A percentile compares a stretch with the other conserved stretches of the same genome.
Conservation (phyloP, 148 eudicot species). For the Cornus florida region DNA sequence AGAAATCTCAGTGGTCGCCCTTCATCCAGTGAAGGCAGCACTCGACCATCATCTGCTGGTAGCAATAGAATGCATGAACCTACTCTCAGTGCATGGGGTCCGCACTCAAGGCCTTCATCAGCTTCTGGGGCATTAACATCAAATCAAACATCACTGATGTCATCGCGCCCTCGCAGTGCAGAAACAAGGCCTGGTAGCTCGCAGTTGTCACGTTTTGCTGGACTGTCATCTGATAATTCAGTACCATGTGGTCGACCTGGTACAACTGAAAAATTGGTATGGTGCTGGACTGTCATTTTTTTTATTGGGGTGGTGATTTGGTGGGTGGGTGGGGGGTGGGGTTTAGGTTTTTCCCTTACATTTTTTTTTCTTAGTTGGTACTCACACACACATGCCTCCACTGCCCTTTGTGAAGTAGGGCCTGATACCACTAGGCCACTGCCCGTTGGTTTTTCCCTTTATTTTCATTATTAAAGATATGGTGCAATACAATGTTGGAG, state of each 20-base stretch:
- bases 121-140: slow-evolving; percentile 78
- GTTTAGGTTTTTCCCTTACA: no score
- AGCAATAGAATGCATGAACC: slow-evolving; percentile 74
- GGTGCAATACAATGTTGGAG: not conserved
- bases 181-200: slow-evolving; percentile 96
- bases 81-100: slow-evolving; percentile 61
- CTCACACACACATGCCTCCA: no score
- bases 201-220: slow-evolving; percentile 91
- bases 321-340: no score
- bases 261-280: slow-evolving; percentile 68
- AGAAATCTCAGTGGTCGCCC: slow-evolving; percentile 84
- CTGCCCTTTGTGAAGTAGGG: no score
- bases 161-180: slow-evolving; percentile 87
- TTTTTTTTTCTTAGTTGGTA: no score
- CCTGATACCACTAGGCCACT: no score
- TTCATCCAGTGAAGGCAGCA: slow-evolving; percentile 75
- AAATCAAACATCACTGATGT: slow-evolving; percentile 55
- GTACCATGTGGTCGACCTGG: slow-evolving; percentile 52
- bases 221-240: slow-evolving; percentile 58
- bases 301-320: no score
- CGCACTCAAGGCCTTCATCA: slow-evolving; percentile 88
- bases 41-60: slow-evolving; percentile 91
- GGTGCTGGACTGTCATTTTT: slow-evolving; percentile 9
- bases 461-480: no score
- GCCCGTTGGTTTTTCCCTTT: no score